Evolutionary conservation across 176 grass and related monocot species (phyloP), one percentile per base, ranked within the genome.

Genomic region (Carex pumila): DNA sequence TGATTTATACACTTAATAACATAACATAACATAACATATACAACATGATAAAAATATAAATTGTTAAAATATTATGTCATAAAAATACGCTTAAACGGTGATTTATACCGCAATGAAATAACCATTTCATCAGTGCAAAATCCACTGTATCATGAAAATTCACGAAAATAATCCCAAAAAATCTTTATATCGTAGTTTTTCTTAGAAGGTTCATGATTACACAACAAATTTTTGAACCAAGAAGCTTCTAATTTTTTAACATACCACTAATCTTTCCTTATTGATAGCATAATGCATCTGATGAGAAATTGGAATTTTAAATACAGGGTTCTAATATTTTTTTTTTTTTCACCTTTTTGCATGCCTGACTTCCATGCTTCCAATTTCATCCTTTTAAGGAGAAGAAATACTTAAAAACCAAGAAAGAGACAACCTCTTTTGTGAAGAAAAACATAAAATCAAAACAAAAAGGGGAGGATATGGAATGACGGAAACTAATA

Each of bases 391-490:
- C 73, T 32, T 54, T 13, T 0, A 32, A 32, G 71, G 22, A 77
- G 73, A 34, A 47, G 22, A 77, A 75, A 31, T 75, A 76, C 21
- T 21, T 3, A 71, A 71, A 71, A 25, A 25, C 11, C n/a, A 50
- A 19, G 17, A 61, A n/a, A 80, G 14, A 59, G 14, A 80, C 5
- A 61, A 14, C 36, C 15, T 63, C 41, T 82, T 50, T 15, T 52
- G 6, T 30, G n/a, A 82, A 12, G 18, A 45, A 63, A 82, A 82
- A 54, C 2, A 67, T 12, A 63, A 61, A 19, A 49, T 66, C 12
- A 67, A 67, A 62, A 61, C 19, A 50, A 82, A 82, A 82, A 80
- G 32, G 29, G 29, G 55, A n/a, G 36, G 39, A 82, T 82, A 31
- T 82, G 80, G 18, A 82, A 18, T 2, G 5, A 67, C 12, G 15